A percentile compares a stretch with the other conserved stretches of the same genome.
Evolutionary conservation across 164 flowering plant genomes (phyloP).

Genomic region (Chloranthus sessilifolius): DNA sequence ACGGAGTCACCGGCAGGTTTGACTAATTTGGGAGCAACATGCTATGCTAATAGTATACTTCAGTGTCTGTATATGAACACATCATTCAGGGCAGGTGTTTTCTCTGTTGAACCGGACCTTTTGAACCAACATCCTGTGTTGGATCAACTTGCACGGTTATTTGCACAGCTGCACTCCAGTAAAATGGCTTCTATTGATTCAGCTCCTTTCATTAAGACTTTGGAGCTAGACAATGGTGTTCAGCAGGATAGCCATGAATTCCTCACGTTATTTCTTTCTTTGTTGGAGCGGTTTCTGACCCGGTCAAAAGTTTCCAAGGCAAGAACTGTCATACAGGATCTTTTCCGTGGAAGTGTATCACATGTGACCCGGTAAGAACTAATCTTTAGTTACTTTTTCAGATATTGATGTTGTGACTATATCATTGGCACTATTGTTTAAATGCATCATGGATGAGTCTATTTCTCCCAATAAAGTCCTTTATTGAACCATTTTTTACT

Average conservation of each 20-base stretch:
- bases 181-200: slow-evolving; percentile 80
- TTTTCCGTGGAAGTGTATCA: slow-evolving; percentile 91
- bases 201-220: slow-evolving; percentile 79
- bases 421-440: too few relatives aligned
- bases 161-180: slow-evolving; percentile 81
- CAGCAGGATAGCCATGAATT: slow-evolving; percentile 99
- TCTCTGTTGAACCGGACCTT: slow-evolving; percentile 68
- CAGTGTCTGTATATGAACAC: slow-evolving; percentile 88
- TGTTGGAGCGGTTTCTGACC: slow-evolving; percentile 76
- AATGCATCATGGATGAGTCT: too few relatives aligned
- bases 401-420: too few relatives aligned
- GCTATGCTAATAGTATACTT: slow-evolving; percentile 97
- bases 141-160: slow-evolving; percentile 78
- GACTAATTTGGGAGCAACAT: slow-evolving; percentile 93
- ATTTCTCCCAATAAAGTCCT: too few relatives aligned
- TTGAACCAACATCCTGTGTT: slow-evolving; percentile 63
- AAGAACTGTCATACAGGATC: slow-evolving; percentile 85
- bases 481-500: too few relatives aligned
- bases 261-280: slow-evolving; percentile 81
- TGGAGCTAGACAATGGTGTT: slow-evolving; percentile 91
- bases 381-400: background rate
- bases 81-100: slow-evolving; percentile 71
- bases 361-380: slow-evolving; percentile 81
- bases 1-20: slow-evolving; percentile 70
- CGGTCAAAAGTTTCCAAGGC: slow-evolving; percentile 56